Evolutionary conservation across 331 rosid species (phyloP).

Genomic region (Quercus lobata): DNA sequence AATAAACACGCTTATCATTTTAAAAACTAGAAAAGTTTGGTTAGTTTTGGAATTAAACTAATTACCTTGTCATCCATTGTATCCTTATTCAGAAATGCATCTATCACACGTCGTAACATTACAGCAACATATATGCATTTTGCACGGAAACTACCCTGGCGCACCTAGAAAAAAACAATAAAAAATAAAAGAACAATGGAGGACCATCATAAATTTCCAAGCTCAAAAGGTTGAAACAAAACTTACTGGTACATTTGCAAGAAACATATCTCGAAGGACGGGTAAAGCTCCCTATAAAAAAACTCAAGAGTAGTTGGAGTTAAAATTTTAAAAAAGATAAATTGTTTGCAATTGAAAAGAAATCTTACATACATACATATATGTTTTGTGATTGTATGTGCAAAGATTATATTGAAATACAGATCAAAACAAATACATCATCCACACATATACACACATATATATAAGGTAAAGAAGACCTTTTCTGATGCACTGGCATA

Average conservation of each 20-base stretch:
- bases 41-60: background rate
- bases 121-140: slow-evolving; percentile 91
- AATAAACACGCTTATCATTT: background rate
- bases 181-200: background rate
- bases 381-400: background rate
- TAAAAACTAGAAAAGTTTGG: background rate
- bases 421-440: background rate
- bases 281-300: slow-evolving; percentile 49
- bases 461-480: slow-evolving; percentile 34
- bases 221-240: slow-evolving; percentile 6
- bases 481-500: slow-evolving; percentile 36
- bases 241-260: slow-evolving; percentile 83
- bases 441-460: background rate
- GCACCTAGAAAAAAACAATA: slow-evolving; percentile 39
- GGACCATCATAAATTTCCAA: slow-evolving; percentile 7
- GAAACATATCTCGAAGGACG: slow-evolving; percentile 64
- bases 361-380: background rate
- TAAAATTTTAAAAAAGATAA: background rate
- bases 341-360: background rate
- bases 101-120: slow-evolving; percentile 88
- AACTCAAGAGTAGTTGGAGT: background rate
- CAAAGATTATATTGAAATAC: background rate
- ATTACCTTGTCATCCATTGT: slow-evolving; percentile 94
- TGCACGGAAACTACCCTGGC: slow-evolving; percentile 56
- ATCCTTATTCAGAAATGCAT: slow-evolving; percentile 83